Base-by-base conservation (phyloP, 345 rosid species). In the Brassica incana region DNA sequence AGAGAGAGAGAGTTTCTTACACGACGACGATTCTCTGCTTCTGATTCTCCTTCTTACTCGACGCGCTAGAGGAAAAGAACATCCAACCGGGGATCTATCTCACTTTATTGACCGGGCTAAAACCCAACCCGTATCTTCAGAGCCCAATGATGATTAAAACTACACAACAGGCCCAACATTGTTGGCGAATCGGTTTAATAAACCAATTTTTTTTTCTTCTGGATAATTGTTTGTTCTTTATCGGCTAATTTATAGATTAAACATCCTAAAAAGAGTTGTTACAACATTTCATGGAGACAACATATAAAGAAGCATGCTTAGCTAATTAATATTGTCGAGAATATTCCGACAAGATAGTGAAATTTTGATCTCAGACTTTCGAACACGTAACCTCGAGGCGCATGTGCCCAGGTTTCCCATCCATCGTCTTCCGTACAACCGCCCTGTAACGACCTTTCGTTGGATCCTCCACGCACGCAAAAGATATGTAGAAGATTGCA, bases 351-450 rank as follows among this genome's bases (percentile, higher is more conserved):
- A 38, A 38, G 45, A 48, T 48, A 48, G 0, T 48, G 7, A 15
- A 54, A 15, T 15, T 54, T n/a, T 20, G 0, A n/a, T 15, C 23
- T 20, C 23, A 20, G 23, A 20, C 23, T 20, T 20, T 20, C 23
- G 23, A 12, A 45, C 52, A 45, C 52, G 1, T 8, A 65, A 66
- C 38, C 67, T 66, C 72, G 25, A 75, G 67, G 12, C 9, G 11
- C 79, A 76, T 58, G 67, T 76, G 73, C n/a, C 4, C 67, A n/a
- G 73, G 58, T 75, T 23, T 6, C 7, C 65, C 78, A 75, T 75
- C 72, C 72, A 36, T 75, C 3, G 67, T 76, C 67, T 67, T 76
- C 67, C 66, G 67, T n/a, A 75, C 1, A 11, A 67, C 29, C 0
- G 20, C 66, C 40, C 27, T 56, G 1, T 36, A 52, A n/a, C 56